A percentile compares a stretch with the other conserved stretches of the same genome.
These are phyloP conservation scores for Saccharomycopsis schoenii DNA, from an alignment of 805 yeast genomes.

Conservation along the genomic window DNA sequence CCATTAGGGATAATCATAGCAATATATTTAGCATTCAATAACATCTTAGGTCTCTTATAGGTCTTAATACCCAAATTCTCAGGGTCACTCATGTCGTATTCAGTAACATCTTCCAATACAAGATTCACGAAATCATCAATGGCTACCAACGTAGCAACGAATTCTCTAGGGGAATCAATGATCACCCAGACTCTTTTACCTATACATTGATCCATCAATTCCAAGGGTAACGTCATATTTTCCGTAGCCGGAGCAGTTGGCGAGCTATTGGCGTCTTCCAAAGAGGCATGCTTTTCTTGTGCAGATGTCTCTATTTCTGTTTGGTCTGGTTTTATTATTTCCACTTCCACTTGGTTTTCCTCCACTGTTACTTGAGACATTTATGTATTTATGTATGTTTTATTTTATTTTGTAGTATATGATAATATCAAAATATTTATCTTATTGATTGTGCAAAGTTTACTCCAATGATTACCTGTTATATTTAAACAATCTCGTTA, in stretches of 20 bases:
- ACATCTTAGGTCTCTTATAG: constrained; percentile 40
- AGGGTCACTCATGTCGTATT: constrained; percentile 32
- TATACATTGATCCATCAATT: constrained; percentile 77
- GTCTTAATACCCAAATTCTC: constrained; percentile 31
- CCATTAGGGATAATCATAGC: constrained; percentile 38
- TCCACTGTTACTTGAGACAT: neutral
- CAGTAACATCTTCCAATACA: constrained; percentile 75
- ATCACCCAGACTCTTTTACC: constrained; percentile 73
- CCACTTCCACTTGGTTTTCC: neutral
- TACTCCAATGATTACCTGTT: too few relatives aligned
- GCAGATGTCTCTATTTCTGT: neutral
- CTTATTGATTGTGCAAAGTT: too few relatives aligned
- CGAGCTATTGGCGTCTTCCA: neutral
- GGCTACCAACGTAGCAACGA: constrained; percentile 80
- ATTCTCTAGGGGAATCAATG: constrained; percentile 54
- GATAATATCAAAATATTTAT: neutral
- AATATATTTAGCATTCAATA: constrained; percentile 62
- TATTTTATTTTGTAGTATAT: neutral
- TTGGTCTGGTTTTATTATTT: neutral
- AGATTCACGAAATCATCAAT: constrained; percentile 94
- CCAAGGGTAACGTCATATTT: constrained; percentile 51
- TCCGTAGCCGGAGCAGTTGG: constrained; percentile 1
- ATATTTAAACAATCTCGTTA: too few relatives aligned
- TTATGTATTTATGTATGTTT: neutral
- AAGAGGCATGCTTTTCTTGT: constrained; percentile 8